A percentile compares a stretch with the other conserved stretches of the same genome.
Evolutionary conservation across 2,329 filamentous ascomycete species (phyloP).

Genomic region (Talaromyces amestolkiae): DNA sequence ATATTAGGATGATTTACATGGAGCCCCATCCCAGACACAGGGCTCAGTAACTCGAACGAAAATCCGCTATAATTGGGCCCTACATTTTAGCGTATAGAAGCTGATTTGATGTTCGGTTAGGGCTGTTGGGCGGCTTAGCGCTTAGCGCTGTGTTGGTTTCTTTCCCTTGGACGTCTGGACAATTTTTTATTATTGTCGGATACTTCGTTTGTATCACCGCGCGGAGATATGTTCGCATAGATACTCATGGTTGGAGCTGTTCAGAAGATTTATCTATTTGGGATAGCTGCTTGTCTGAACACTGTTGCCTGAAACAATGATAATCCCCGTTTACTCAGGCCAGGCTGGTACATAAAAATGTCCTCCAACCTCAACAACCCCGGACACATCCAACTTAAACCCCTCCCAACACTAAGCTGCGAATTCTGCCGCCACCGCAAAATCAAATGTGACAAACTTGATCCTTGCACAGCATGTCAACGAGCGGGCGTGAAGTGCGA

Average conservation of each 20-base stretch:
- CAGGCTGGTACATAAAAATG: neutral
- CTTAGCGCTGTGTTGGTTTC: neutral
- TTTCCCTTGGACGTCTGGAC: neutral
- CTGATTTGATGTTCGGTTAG: neutral
- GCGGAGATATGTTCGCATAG: neutral
- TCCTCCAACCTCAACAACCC: neutral
- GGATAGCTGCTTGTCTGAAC: neutral
- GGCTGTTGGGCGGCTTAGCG: neutral
- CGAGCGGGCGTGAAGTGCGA: constrained; percentile 20
- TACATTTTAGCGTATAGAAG: neutral
- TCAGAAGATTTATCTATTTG: neutral
- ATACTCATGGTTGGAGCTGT: neutral
- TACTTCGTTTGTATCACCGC: neutral
- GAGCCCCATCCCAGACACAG: too few species aligned
- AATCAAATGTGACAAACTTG: constrained; percentile 22
- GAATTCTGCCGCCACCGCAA: constrained; percentile 24
- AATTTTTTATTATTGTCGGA: neutral
- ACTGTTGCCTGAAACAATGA: neutral
- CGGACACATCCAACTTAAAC: neutral
- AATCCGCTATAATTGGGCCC: neutral
- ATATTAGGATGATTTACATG: neutral
- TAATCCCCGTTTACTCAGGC: neutral
- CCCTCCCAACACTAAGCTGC: constrained; percentile 21
- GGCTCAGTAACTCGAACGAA: neutral
- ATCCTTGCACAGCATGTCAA: constrained; percentile 24